phyloP scores from a whole-genome alignment of 441 rosid species.

The Populus hybrid region DNA sequence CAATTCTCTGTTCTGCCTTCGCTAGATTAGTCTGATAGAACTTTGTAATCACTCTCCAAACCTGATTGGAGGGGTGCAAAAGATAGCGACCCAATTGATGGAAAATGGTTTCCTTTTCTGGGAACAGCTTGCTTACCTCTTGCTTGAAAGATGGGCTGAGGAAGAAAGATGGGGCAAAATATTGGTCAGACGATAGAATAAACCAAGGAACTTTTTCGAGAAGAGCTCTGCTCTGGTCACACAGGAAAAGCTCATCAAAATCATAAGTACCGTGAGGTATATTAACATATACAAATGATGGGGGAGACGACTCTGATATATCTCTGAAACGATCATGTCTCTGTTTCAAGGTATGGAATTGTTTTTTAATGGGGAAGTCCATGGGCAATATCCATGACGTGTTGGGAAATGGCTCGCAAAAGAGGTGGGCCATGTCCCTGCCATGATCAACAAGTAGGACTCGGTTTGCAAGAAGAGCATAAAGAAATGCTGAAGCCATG shows the following conservation, averaged over 20 bases:
- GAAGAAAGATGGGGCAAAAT: conserved; percentile 71
- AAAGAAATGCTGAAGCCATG: conserved; percentile 56
- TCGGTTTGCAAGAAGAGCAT: conserved; percentile 24
- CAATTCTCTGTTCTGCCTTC: conserved; percentile 55
- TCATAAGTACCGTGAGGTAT: conserved; percentile 41
- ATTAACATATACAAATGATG: conserved; percentile 41
- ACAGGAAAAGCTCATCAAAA: conserved; percentile 62
- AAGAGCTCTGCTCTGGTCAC: conserved; percentile 52
- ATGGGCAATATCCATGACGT: conserved; percentile 66
- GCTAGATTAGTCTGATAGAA: conserved; percentile 59
- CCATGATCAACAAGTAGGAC: conserved; percentile 62
- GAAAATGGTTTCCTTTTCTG: conserved; percentile 57
- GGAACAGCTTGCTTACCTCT: conserved; percentile 56
- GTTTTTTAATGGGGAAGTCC: conserved; percentile 46
- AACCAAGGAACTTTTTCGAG: conserved; percentile 55
- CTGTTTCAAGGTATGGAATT: conserved; percentile 29
- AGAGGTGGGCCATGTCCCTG: conserved; percentile 55
- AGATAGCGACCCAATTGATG: conserved; percentile 71
- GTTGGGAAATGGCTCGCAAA: conserved; percentile 74
- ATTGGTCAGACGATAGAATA: conserved; percentile 53
- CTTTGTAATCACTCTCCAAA: conserved; percentile 72
- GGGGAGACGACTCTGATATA: conserved; percentile 13
- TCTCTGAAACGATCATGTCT: neutral
- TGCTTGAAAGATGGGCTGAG: conserved; percentile 47
- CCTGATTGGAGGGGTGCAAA: conserved; percentile 65